Base-by-base conservation (phyloP, 2,329 filamentous ascomycete genomes). In the Harringtonia aguacate region DNA sequence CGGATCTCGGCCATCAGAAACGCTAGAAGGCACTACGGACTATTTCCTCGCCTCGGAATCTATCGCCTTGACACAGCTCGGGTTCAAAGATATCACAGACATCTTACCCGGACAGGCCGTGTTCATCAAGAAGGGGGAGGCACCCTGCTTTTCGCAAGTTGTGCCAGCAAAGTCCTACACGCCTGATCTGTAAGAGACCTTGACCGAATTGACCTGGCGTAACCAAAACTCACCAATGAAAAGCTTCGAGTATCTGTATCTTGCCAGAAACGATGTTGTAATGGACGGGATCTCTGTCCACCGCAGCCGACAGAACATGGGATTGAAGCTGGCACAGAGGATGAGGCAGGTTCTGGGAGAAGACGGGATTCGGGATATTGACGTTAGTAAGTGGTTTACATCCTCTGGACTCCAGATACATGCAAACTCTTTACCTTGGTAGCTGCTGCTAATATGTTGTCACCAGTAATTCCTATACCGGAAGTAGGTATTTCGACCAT, bases 21-120 rank as follows among this genome's bases (percentile, higher is more conserved):
- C 72, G 0, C 46, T 78, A 33, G 71, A 75, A 30, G 69, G 75
- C 3, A 79, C 78, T 7, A 81, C 65, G 48, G 88, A 95, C 5
- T 95, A 94, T 67, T 87, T 95, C 75, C 77, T 95, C 69, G 86
- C 87, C 1, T 94, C 87, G 0, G 88, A 95, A 63, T 90, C 84
- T 9, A 80, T 95, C 40, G 88, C 87, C 9, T 68, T 95, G 38
- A 75, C 75, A 37, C 86, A 94, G 60, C 79, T 90, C 39, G 86
- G 86, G 15, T 94, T 92, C 66, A 69, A 63, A 29, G 71, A 87
- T 56, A 81, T 94, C 53, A 64, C 73, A 33, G 84, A 95, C 56
- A 84, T 95, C 50, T 65, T 81, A 43, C 87, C 88, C 0, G 88
- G 89, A 20, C 77, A 94, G 64, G 87, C 52, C 20, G 52, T 54